These are phyloP conservation scores for Rhizopus sp. DNA, from an alignment of 371 early-diverging fungal genomes.

Conservation along the genomic window DNA sequence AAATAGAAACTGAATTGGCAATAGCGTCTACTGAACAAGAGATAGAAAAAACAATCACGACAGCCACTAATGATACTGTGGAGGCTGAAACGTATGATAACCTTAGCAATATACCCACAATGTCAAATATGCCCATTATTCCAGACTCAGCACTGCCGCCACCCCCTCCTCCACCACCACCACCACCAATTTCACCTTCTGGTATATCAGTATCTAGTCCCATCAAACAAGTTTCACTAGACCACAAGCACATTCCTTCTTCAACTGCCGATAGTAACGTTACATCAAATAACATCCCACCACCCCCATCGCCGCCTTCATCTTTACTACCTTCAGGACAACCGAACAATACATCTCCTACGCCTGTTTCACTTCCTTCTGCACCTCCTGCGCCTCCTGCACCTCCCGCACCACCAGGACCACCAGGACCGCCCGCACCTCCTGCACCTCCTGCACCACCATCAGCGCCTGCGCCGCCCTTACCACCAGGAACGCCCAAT, in stretches of 20 bases:
- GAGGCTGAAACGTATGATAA: background rate
- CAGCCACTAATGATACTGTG: background rate
- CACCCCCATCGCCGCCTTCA: constrained; percentile 14
- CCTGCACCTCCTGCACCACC: constrained; percentile 17
- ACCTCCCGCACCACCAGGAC: constrained; percentile 19
- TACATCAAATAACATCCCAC: background rate
- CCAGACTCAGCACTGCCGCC: constrained; percentile 19
- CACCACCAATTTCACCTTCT: background rate
- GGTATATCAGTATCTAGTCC: too few relatives aligned
- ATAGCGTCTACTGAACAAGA: constrained; percentile 2
- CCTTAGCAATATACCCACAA: constrained; percentile 1
- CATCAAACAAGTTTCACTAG: too few relatives aligned
- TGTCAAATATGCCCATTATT: background rate
- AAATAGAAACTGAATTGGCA: constrained; percentile 1
- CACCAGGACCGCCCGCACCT: background rate
- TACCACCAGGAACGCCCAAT: constrained; percentile 3
- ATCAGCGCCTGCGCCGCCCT: constrained; percentile 12
- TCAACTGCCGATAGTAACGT: background rate
- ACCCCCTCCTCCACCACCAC: constrained; percentile 30
- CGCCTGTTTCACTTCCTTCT: background rate
- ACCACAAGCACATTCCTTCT: too few relatives aligned
- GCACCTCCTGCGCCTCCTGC: constrained; percentile 7
- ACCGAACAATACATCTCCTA: background rate
- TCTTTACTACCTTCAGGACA: background rate
- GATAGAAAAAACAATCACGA: background rate